These are phyloP conservation scores for Plicaturopsis crispa DNA, from an alignment of 768 basidiomycete genomes.

Conservation along the genomic window DNA sequence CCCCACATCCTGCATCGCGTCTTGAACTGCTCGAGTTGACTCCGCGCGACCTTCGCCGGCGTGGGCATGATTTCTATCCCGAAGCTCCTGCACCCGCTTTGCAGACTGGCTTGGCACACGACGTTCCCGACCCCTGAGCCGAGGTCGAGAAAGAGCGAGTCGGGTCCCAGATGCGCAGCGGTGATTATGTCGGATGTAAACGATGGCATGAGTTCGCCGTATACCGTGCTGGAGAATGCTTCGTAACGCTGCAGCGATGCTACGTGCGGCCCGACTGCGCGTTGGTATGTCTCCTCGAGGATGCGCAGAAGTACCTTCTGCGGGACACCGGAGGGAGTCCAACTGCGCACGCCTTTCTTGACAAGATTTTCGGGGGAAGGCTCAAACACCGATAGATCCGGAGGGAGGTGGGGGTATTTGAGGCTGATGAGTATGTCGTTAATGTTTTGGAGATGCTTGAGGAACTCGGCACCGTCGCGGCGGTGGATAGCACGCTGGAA, in stretches of 20 bases:
- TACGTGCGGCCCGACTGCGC: slow-evolving; percentile 88
- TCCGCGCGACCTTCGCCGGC: slow-evolving; percentile 73
- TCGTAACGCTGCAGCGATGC: slow-evolving; percentile 65
- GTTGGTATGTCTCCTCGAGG: slow-evolving; percentile 88
- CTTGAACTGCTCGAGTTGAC: slow-evolving; percentile 68
- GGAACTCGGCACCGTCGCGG: slow-evolving; percentile 67
- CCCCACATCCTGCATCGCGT: slow-evolving; percentile 91
- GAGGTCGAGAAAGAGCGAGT: slow-evolving; percentile 73
- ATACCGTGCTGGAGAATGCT: slow-evolving; percentile 79
- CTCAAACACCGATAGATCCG: slow-evolving; percentile 42
- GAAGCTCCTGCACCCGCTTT: slow-evolving; percentile 70
- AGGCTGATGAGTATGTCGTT: slow-evolving; percentile 54
- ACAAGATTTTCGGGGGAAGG: slow-evolving; percentile 39
- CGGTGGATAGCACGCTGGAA: slow-evolving; percentile 64
- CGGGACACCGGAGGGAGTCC: slow-evolving; percentile 50
- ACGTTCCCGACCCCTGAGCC: slow-evolving; percentile 87
- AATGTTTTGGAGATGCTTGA: slow-evolving; percentile 51
- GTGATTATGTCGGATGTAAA: slow-evolving; percentile 51
- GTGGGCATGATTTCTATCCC: slow-evolving; percentile 75
- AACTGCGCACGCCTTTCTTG: slow-evolving; percentile 36
- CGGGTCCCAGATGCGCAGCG: slow-evolving; percentile 41
- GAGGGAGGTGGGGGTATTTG: slow-evolving; percentile 58
- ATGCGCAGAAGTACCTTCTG: slow-evolving; percentile 65
- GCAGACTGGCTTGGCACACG: slow-evolving; percentile 71
- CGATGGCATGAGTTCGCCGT: slow-evolving; percentile 83